Percentiles rank a stretch among this genome's conserved stretches.
Evolutionary conservation across 2,329 filamentous ascomycete species (phyloP).

Genomic region (Paraconiothyrium brasiliense): DNA sequence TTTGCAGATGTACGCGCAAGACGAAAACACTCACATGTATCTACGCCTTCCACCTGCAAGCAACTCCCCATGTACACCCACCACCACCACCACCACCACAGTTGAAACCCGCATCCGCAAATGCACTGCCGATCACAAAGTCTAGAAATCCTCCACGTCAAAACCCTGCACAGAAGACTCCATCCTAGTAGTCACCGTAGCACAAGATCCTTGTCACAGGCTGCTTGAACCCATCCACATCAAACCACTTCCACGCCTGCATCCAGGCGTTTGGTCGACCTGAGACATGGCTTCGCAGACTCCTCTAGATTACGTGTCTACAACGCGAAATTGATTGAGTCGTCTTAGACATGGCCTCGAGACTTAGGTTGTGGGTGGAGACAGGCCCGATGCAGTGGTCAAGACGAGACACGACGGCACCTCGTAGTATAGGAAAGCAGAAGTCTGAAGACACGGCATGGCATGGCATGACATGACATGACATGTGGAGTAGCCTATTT

Average conservation of each 20-base stretch:
- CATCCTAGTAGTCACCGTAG: not conserved
- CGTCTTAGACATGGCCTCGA: not conserved
- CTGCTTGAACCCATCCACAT: not conserved
- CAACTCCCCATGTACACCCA: not conserved
- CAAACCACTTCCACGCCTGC: not conserved
- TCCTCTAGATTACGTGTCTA: not conserved
- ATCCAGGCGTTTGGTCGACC: not conserved
- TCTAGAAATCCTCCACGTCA: not conserved
- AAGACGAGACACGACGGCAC: slow-evolving; percentile 1
- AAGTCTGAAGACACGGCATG: not conserved
- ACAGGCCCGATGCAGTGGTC: not conserved
- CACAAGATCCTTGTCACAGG: not conserved
- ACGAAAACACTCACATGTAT: slow-evolving; percentile 5
- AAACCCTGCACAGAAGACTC: not conserved
- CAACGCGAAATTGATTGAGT: not conserved
- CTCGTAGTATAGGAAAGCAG: not conserved
- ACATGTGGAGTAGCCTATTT: not conserved
- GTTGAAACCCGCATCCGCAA: not conserved
- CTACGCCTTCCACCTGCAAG: not conserved
- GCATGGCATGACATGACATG: not conserved
- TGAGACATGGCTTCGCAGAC: not conserved
- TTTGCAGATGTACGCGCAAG: not conserved
- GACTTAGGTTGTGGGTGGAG: not conserved
- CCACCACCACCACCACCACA: not conserved
- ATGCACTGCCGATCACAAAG: not conserved